These are phyloP conservation scores for Brasilioporus rufonigricans DNA, from an alignment of 768 basidiomycete species.

Conservation along the genomic window DNA sequence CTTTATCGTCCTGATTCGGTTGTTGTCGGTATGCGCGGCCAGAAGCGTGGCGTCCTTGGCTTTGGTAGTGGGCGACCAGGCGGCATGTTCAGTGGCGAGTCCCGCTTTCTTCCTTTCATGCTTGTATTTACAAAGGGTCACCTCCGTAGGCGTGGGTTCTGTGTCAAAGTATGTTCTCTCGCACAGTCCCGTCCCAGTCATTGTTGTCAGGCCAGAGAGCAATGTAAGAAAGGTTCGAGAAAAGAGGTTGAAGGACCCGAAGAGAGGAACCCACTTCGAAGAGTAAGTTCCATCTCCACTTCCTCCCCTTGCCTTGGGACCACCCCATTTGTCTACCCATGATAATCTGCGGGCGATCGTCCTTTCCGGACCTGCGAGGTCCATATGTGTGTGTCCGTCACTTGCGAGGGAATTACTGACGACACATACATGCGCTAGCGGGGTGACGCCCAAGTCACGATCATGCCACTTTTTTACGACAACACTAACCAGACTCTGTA, in stretches of 20 bases:
- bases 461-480: neutral
- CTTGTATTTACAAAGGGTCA: neutral
- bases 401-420: no score
- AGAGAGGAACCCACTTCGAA: conserved; percentile 83
- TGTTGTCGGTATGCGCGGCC: conserved; percentile 88
- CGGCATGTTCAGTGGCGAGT: conserved; percentile 28
- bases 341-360: no score
- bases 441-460: neutral
- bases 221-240: conserved; percentile 83
- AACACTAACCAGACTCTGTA: conserved; percentile 9
- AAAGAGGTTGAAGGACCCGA: conserved; percentile 86
- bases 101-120: neutral
- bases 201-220: conserved; percentile 89
- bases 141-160: conserved; percentile 58
- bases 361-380: no score
- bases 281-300: conserved; percentile 37
- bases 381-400: neutral
- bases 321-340: neutral
- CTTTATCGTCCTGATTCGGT: conserved; percentile 90
- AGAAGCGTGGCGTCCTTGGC: conserved; percentile 48
- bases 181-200: conserved; percentile 93
- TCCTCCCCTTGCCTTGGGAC: neutral
- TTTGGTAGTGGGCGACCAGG: conserved; percentile 31
- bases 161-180: conserved; percentile 77
- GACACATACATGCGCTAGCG: neutral